These are phyloP conservation scores for Crucihimalaya himalaica DNA, from an alignment of 345 rosid species.

Conservation along the genomic window DNA sequence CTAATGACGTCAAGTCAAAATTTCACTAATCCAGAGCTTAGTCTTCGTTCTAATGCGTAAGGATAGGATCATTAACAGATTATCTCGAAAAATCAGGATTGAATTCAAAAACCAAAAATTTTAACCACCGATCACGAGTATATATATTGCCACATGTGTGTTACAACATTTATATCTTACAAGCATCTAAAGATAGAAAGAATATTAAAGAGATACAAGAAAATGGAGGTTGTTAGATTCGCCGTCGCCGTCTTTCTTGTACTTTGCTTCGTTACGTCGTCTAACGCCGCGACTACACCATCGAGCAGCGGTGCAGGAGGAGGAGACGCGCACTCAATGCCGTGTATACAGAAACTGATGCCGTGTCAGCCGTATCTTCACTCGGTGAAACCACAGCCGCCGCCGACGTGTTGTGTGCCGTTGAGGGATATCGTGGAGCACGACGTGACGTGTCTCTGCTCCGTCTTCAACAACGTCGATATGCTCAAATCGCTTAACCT, in stretches of 20 bases:
- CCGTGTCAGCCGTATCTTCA: slow-evolving; percentile 56
- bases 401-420: slow-evolving; percentile 56
- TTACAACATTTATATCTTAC: neutral
- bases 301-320: slow-evolving; percentile 12
- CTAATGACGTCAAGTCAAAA: neutral
- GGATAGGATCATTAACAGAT: slow-evolving; percentile 22
- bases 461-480: slow-evolving; percentile 42
- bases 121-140: slow-evolving; percentile 1
- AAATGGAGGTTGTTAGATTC: slow-evolving; percentile 15
- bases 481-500: slow-evolving; percentile 45
- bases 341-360: slow-evolving; percentile 54
- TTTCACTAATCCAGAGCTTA: slow-evolving; percentile 21
- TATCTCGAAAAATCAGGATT: slow-evolving; percentile 20
- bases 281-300: slow-evolving; percentile 13
- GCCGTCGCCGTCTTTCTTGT: slow-evolving; percentile 21
- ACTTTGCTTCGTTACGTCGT: neutral
- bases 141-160: slow-evolving; percentile 11
- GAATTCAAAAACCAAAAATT: neutral
- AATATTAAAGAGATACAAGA: neutral
- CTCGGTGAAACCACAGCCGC: slow-evolving; percentile 38
- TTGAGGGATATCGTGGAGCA: slow-evolving; percentile 39
- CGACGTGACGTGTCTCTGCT: slow-evolving; percentile 54
- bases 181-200: neutral
- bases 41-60: slow-evolving; percentile 30
- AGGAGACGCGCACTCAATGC: slow-evolving; percentile 31